These are phyloP conservation scores for Candida chilensis DNA, from an alignment of 805 yeast species.

Conservation along the genomic window DNA sequence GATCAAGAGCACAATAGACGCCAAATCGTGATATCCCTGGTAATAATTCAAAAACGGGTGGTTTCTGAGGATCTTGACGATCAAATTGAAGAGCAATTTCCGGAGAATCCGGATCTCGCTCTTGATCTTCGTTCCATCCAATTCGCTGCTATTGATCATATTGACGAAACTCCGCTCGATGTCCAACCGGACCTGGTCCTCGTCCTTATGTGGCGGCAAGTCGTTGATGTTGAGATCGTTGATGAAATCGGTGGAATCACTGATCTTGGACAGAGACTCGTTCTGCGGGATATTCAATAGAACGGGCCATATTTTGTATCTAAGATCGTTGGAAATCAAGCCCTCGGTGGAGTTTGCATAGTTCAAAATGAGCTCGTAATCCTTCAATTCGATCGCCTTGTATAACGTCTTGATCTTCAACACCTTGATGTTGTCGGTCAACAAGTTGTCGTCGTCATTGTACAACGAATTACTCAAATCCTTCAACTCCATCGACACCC, in stretches of 20 bases:
- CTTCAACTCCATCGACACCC: constrained; percentile 43
- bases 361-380: constrained; percentile 14
- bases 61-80: constrained; percentile 46
- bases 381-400: constrained; percentile 22
- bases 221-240: constrained; percentile 9
- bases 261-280: too few species aligned
- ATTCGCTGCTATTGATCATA: constrained; percentile 3
- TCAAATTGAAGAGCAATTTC: too few species aligned
- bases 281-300: constrained; percentile 32
- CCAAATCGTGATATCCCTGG: constrained; percentile 91
- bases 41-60: constrained; percentile 66
- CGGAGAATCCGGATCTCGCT: too few species aligned
- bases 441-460: constrained; percentile 26
- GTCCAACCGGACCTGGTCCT: constrained; percentile 72
- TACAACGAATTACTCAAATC: constrained; percentile 37
- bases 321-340: constrained; percentile 25
- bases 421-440: constrained; percentile 24
- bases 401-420: constrained; percentile 25
- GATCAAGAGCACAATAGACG: constrained; percentile 53
- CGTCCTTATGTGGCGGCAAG: constrained; percentile 53
- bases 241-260: neutral
- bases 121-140: constrained; percentile 7
- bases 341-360: constrained; percentile 39
- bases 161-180: constrained; percentile 59
- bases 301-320: constrained; percentile 43